phyloP scores from a whole-genome alignment of 2,329 filamentous ascomycete species.

The Akanthomyces lecanii region DNA sequence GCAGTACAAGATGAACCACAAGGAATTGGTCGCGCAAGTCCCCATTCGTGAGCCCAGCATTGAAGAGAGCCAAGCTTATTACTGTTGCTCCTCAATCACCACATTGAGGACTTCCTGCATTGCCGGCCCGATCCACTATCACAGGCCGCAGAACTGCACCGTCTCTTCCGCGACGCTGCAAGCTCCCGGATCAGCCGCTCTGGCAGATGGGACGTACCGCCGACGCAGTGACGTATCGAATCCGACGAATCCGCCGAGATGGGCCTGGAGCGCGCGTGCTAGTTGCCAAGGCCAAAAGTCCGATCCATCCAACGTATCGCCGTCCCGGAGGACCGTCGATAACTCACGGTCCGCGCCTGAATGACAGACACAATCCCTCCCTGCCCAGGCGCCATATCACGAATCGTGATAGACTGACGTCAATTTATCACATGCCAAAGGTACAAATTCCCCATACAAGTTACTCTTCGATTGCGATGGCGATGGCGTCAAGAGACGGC shows the following conservation, averaged over 20 bases:
- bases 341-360: neutral
- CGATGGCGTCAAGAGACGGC: no score
- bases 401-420: no score
- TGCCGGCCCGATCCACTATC: neutral
- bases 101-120: neutral
- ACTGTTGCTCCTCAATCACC: neutral
- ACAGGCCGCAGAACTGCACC: neutral
- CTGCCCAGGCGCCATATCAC: no score
- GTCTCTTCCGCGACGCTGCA: neutral
- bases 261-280: no score
- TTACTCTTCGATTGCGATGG: no score
- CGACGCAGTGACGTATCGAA: no score
- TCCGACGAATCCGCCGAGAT: no score
- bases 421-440: no score
- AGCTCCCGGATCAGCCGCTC: neutral
- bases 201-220: constrained; percentile 17
- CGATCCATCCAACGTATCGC: neutral
- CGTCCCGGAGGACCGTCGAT: neutral
- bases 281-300: no score
- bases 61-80: neutral
- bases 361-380: no score
- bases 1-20: neutral
- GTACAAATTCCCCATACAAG: no score
- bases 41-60: neutral
- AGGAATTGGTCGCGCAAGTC: neutral